Conservation (phyloP, 768 basidiomycete genomes). For the Russula abietina region DNA sequence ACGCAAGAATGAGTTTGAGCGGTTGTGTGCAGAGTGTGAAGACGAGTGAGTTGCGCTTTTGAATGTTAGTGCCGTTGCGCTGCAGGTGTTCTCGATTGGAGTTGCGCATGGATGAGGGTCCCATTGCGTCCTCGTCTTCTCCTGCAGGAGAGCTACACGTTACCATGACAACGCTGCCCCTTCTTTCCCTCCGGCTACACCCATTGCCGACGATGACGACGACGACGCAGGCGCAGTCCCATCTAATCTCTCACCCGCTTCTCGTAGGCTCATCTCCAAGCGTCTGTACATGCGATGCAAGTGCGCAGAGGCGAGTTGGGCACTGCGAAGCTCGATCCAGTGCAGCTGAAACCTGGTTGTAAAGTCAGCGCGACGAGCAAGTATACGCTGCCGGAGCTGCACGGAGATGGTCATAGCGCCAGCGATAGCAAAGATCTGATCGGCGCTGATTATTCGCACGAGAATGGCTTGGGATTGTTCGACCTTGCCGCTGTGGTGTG, state of each 20-base stretch:
- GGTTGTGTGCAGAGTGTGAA: constrained; percentile 2
- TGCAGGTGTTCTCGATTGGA: constrained; percentile 27
- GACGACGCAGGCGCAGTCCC: neutral
- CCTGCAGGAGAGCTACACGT: neutral
- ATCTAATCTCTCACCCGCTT: constrained; percentile 38
- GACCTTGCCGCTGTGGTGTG: constrained; percentile 37
- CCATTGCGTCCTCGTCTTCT: neutral
- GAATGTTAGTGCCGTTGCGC: constrained; percentile 34
- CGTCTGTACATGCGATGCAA: constrained; percentile 69
- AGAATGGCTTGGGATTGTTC: constrained; percentile 45
- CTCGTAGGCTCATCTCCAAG: constrained; percentile 53
- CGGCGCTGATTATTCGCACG: constrained; percentile 38
- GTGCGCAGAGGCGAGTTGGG: constrained; percentile 47
- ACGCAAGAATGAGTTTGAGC: constrained; percentile 6
- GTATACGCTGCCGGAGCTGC: neutral
- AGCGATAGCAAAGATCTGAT: constrained; percentile 29
- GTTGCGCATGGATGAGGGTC: constrained; percentile 27
- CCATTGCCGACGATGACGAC: neutral
- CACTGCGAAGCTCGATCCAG: constrained; percentile 28
- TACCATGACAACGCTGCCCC: neutral
- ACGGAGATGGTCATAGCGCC: constrained; percentile 16
- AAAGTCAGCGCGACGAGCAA: constrained; percentile 25
- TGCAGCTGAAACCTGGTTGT: constrained; percentile 36
- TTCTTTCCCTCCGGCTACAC: neutral
- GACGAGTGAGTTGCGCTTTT: constrained; percentile 27